phyloP scores from a whole-genome alignment of 1,284 basidiomycete genomes.

The Earliella scabrosa region DNA sequence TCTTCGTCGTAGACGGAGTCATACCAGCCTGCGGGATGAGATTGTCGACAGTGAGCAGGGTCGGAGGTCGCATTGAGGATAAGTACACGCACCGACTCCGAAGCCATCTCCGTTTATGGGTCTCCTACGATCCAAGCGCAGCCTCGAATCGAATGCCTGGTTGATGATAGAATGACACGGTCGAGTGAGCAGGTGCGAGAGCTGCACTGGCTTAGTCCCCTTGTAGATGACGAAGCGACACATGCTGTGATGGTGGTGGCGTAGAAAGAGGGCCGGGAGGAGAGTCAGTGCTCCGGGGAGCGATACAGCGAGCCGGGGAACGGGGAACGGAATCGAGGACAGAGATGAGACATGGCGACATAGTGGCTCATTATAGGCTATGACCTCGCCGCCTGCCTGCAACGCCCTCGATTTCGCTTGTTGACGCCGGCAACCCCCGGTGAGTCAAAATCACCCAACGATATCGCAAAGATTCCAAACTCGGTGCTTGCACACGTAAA shows the following conservation, averaged over 20 bases:
- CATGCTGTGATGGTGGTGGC: constrained; percentile 47
- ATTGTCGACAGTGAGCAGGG: not conserved
- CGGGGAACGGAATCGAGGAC: constrained; percentile 5
- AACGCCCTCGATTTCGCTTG: not conserved
- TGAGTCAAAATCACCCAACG: constrained; percentile 22
- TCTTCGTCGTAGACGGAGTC: constrained; percentile 81
- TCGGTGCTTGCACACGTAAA: constrained; percentile 16
- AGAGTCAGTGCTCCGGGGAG: constrained; percentile 1
- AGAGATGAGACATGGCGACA: constrained; percentile 23
- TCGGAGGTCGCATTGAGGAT: not conserved
- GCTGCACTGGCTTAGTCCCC: constrained; percentile 85
- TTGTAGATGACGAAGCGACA: constrained; percentile 93
- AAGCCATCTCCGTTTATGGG: constrained; percentile 98
- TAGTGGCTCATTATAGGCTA: constrained; percentile 16
- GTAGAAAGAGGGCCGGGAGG: constrained; percentile 7
- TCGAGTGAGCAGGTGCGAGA: constrained; percentile 88
- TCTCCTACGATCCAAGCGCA: constrained; percentile 79
- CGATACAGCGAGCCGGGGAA: not conserved
- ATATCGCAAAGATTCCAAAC: constrained; percentile 5
- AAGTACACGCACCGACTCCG: constrained; percentile 81
- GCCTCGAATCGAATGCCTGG: constrained; percentile 90
- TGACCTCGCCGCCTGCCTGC: constrained; percentile 4
- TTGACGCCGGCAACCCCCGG: constrained; percentile 16
- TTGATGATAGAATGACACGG: constrained; percentile 97
- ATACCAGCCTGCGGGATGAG: constrained; percentile 71